Evolutionary conservation across 495 filamentous ascomycete genomes (phyloP).

Genomic region (Penicilliopsis zonata): DNA sequence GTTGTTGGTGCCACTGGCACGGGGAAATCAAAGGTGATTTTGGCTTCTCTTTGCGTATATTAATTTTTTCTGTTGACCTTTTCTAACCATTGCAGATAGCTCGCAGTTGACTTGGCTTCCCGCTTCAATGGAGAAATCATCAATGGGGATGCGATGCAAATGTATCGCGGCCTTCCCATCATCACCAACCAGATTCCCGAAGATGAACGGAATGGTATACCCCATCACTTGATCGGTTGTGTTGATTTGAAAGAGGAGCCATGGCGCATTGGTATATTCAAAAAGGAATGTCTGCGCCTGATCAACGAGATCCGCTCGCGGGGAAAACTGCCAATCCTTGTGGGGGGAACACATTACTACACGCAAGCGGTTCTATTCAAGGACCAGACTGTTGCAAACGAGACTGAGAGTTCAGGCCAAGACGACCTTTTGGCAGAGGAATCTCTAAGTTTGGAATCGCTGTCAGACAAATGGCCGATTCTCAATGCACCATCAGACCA

Average conservation of each 20-base stretch:
- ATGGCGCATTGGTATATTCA: slow-evolving; percentile 73
- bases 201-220: slow-evolving; percentile 66
- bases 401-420: slow-evolving; percentile 7
- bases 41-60: background rate
- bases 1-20: slow-evolving; percentile 91
- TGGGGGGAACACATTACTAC: slow-evolving; percentile 94
- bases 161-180: slow-evolving; percentile 86
- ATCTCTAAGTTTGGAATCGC: slow-evolving; percentile 10
- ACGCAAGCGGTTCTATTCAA: slow-evolving; percentile 76
- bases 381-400: slow-evolving; percentile 42
- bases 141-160: slow-evolving; percentile 98
- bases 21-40: slow-evolving; percentile 86
- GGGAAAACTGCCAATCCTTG: slow-evolving; percentile 75
- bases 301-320: slow-evolving; percentile 68
- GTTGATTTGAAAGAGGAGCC: slow-evolving; percentile 60
- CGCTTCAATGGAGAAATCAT: slow-evolving; percentile 89
- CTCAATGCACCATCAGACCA: slow-evolving; percentile 55
- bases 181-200: slow-evolving; percentile 85
- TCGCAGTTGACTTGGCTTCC: slow-evolving; percentile 79
- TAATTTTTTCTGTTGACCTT: background rate
- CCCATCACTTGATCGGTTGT: slow-evolving; percentile 79
- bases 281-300: slow-evolving; percentile 48
- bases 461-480: slow-evolving; percentile 48
- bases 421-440: slow-evolving; percentile 10
- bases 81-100: slow-evolving; percentile 44